These are phyloP conservation scores for Leishmania guyanensis DNA, from an alignment of 208 protist genomes.

Conservation along the genomic window DNA sequence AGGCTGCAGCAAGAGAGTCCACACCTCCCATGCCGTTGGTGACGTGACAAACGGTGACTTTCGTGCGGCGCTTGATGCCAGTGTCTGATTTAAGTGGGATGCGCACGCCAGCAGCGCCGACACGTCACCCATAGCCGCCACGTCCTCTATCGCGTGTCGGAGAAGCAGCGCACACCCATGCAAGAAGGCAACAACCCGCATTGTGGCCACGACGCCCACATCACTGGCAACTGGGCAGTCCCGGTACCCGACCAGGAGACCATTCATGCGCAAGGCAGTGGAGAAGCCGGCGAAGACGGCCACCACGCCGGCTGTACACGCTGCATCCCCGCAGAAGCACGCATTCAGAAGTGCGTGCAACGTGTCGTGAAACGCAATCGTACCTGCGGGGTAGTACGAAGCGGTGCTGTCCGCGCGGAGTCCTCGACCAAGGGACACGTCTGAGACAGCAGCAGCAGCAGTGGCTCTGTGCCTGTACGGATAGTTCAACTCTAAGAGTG, in stretches of 20 bases:
- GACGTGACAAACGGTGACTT: not conserved
- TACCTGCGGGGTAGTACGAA: not conserved
- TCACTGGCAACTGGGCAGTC: not conserved
- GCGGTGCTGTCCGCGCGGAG: not conserved
- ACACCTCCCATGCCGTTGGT: constrained; percentile 14
- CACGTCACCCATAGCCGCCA: constrained; percentile 17
- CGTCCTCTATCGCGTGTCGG: constrained; percentile 17
- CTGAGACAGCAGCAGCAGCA: not conserved
- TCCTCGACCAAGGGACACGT: not conserved
- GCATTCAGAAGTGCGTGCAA: constrained; percentile 10
- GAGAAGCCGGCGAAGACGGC: constrained; percentile 31
- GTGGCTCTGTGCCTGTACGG: not conserved
- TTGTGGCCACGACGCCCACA: not conserved
- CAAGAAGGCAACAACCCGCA: constrained; percentile 1
- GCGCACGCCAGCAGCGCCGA: constrained; percentile 28
- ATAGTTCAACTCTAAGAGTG: constrained; percentile 13
- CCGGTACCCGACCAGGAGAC: not conserved
- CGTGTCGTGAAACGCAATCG: constrained; percentile 8
- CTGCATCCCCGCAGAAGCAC: not conserved
- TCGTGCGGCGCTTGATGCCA: not conserved
- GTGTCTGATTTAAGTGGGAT: constrained; percentile 20
- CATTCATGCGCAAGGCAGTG: constrained; percentile 25
- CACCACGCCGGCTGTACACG: constrained; percentile 8
- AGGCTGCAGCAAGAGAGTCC: constrained; percentile 23
- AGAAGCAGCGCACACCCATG: constrained; percentile 23